Evolutionary conservation across 2,329 filamentous ascomycete species (phyloP).

Genomic region (Cladosporium halotolerans): DNA sequence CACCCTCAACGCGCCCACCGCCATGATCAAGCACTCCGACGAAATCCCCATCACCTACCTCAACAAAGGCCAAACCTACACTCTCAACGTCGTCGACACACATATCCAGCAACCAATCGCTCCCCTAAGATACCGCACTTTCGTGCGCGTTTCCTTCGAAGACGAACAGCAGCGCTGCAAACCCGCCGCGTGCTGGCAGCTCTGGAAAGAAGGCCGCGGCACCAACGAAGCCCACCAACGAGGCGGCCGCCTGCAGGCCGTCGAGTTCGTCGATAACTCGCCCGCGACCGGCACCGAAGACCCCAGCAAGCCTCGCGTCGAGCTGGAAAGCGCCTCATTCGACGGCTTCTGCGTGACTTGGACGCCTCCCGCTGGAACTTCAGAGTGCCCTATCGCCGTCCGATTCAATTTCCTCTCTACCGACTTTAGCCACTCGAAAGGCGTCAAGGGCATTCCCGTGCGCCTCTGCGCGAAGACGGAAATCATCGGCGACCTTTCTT

Average conservation of each 20-base stretch:
- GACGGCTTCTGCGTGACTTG: conserved; percentile 91
- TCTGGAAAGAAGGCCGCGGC: conserved; percentile 96
- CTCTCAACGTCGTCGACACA: conserved; percentile 76
- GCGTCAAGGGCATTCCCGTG: conserved; percentile 95
- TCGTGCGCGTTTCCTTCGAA: conserved; percentile 92
- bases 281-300: conserved; percentile 49
- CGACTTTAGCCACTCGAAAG: conserved; percentile 97
- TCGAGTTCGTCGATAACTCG: conserved; percentile 76
- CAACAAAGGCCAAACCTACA: conserved; percentile 95
- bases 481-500: conserved; percentile 44
- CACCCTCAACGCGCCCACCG: conserved; percentile 86
- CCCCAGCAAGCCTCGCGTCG: conserved; percentile 40
- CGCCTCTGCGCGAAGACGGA: conserved; percentile 88
- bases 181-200: conserved; percentile 76
- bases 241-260: conserved; percentile 85
- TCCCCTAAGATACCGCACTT: conserved; percentile 75
- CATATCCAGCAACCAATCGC: conserved; percentile 51
- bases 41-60: conserved; percentile 97
- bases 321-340: conserved; percentile 63
- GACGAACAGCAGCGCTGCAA: conserved; percentile 87
- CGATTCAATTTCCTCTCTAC: conserved; percentile 98
- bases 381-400: conserved; percentile 80
- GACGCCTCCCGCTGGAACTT: conserved; percentile 59
- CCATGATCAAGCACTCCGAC: conserved; percentile 84
- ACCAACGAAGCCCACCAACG: conserved; percentile 91